Evolutionary conservation across 225 moss, liverwort and hornwort species (phyloP).

Genomic region (Neckera pumila): DNA sequence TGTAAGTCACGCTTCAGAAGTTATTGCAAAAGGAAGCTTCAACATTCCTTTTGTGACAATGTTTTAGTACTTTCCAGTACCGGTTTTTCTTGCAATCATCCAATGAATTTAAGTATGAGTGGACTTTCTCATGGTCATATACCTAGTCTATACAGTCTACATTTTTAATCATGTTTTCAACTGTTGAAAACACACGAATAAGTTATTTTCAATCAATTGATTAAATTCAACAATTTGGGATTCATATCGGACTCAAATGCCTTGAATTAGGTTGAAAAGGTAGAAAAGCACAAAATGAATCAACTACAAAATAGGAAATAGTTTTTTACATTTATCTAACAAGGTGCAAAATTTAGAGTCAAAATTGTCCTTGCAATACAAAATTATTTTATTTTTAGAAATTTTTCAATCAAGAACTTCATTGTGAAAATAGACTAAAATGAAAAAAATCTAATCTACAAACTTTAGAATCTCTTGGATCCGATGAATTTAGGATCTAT

Average conservation of each 20-base stretch:
- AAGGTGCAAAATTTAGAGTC: background rate
- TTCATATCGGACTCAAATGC: fast-evolving
- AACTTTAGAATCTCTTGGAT: background rate
- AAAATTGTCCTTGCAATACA: no score
- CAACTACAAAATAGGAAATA: background rate
- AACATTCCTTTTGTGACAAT: no score
- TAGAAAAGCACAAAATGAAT: background rate
- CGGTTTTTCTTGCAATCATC: no score
- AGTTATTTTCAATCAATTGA: background rate
- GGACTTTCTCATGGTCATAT: fast-evolving
- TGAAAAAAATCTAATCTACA: background rate
- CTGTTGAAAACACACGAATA: fast-evolving
- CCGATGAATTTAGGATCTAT: background rate
- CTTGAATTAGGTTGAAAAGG: background rate
- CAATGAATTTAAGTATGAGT: no score
- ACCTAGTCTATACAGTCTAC: fast-evolving
- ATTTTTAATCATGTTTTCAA: background rate
- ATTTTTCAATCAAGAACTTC: background rate
- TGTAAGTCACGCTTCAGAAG: no score
- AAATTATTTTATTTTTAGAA: background rate
- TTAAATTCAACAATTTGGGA: no score
- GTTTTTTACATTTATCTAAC: background rate
- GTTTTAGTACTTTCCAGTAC: no score
- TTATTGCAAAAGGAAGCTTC: no score
- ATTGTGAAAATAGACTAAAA: background rate